Evolutionary conservation across 305 asterid species (phyloP).

Genomic region (Striga hermonthica): DNA sequence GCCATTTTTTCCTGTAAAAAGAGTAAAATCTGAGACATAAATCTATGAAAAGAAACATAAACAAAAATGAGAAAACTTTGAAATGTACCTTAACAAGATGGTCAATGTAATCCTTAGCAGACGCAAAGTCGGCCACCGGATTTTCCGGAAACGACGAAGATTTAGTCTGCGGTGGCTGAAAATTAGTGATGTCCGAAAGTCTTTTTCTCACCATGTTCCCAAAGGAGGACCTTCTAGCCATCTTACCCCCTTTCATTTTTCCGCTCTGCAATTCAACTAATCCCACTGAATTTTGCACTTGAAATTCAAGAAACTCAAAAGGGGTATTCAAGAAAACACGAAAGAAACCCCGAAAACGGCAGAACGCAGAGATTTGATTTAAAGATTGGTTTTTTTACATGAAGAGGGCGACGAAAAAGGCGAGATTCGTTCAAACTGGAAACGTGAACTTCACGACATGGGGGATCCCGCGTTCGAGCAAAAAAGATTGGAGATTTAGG

Average conservation of each 20-base stretch:
- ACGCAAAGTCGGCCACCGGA: conserved; percentile 37
- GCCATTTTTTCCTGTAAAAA: conserved; percentile 73
- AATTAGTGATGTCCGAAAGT: conserved; percentile 77
- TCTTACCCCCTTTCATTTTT: conserved; percentile 55
- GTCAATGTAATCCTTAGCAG: conserved; percentile 47
- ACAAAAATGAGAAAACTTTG: not conserved
- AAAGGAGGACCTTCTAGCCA: conserved; percentile 69
- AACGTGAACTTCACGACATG: not conserved
- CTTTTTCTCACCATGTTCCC: conserved; percentile 65
- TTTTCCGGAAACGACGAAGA: conserved; percentile 43
- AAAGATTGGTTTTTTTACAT: not conserved
- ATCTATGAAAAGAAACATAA: not conserved
- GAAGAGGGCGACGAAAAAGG: not conserved
- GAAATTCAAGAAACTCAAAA: conserved; percentile 31
- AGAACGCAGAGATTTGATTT: conserved; percentile 19
- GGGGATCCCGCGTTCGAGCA: not conserved
- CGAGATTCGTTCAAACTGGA: not conserved
- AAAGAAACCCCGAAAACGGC: no score
- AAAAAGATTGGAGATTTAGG: not conserved
- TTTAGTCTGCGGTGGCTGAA: conserved; percentile 53
- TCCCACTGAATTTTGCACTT: conserved; percentile 7
- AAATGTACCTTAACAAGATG: conserved; percentile 58
- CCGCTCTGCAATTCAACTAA: not conserved
- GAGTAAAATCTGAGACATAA: not conserved
- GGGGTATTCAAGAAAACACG: conserved; percentile 22